Evolutionary conservation across 208 protist genomes (phyloP).

Genomic region (Leishmania braziliensis): DNA sequence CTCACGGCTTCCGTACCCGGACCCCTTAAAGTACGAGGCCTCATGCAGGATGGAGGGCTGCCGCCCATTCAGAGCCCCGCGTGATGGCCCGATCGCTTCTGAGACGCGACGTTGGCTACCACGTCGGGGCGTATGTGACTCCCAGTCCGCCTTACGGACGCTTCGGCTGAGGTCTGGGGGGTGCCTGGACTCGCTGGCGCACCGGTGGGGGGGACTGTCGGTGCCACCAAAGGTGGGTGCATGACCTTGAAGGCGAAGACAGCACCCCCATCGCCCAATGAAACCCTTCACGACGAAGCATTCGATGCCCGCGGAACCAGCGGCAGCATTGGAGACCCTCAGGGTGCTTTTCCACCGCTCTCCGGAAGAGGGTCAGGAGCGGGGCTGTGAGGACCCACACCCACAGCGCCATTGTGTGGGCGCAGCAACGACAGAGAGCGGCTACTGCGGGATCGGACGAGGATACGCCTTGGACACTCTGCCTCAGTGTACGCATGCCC

Average conservation of each 20-base stretch:
- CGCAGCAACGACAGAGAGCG: conserved; percentile 1
- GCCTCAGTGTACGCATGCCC: conserved; percentile 5
- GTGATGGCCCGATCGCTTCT: background rate
- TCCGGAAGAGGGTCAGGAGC: background rate
- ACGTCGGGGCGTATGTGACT: background rate
- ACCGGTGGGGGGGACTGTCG: background rate
- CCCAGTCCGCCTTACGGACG: background rate
- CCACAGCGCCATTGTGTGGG: conserved; percentile 8
- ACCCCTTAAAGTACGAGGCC: background rate
- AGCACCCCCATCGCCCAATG: background rate
- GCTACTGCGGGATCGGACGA: conserved; percentile 11
- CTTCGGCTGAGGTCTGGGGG: background rate
- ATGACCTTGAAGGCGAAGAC: background rate
- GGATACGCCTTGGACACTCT: conserved; percentile 19
- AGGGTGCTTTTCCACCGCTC: background rate
- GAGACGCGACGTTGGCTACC: background rate
- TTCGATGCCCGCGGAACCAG: background rate
- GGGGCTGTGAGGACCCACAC: conserved; percentile 15
- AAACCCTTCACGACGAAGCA: conserved; percentile 3
- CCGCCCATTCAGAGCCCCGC: conserved; percentile 1
- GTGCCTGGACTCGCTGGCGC: background rate
- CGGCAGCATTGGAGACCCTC: background rate
- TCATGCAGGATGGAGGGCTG: background rate
- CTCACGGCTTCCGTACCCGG: background rate
- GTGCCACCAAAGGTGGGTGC: conserved; percentile 3